A percentile compares a stretch with the other conserved stretches of the same genome.
Conservation (phyloP, 805 yeast genomes). For the Lipomyces lipofer region DNA sequence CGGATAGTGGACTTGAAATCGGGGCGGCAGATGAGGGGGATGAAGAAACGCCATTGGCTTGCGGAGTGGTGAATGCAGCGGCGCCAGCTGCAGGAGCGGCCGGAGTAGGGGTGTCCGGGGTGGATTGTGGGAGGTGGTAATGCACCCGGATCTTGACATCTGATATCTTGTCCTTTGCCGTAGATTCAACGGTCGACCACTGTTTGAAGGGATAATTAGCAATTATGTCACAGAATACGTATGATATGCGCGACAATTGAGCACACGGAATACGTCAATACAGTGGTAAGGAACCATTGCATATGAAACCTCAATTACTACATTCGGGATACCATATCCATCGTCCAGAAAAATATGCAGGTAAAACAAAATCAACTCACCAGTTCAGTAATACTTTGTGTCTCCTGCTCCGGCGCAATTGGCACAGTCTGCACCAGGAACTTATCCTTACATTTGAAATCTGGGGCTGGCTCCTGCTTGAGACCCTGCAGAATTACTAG, state of each 20-base stretch:
- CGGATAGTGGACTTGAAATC: constrained; percentile 29
- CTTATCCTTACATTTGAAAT: constrained; percentile 84
- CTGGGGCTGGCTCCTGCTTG: constrained; percentile 68
- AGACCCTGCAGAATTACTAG: constrained; percentile 79
- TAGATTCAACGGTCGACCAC: constrained; percentile 20
- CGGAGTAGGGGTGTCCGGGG: constrained; percentile 9
- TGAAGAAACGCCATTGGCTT: constrained; percentile 22
- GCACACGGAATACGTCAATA: too few relatives aligned
- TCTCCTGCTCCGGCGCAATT: constrained; percentile 42
- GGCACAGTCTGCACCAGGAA: constrained; percentile 87
- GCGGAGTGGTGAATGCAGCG: constrained; percentile 30
- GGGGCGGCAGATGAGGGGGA: constrained; percentile 12
- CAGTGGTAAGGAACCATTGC: too few relatives aligned
- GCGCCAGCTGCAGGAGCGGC: constrained; percentile 33
- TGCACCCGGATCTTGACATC: constrained; percentile 25
- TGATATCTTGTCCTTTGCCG: constrained; percentile 15
- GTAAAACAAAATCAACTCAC: constrained; percentile 4
- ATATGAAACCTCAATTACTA: too few relatives aligned
- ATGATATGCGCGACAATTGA: too few relatives aligned
- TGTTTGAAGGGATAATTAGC: constrained; percentile 1
- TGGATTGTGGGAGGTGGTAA: constrained; percentile 7
- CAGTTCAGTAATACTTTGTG: constrained; percentile 17
- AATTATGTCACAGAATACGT: too few relatives aligned
- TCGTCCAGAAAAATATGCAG: too few relatives aligned
- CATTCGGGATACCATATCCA: too few relatives aligned